Evolutionary conservation across 2,329 filamentous ascomycete genomes (phyloP).

Genomic region (Rutstroemia sp.): DNA sequence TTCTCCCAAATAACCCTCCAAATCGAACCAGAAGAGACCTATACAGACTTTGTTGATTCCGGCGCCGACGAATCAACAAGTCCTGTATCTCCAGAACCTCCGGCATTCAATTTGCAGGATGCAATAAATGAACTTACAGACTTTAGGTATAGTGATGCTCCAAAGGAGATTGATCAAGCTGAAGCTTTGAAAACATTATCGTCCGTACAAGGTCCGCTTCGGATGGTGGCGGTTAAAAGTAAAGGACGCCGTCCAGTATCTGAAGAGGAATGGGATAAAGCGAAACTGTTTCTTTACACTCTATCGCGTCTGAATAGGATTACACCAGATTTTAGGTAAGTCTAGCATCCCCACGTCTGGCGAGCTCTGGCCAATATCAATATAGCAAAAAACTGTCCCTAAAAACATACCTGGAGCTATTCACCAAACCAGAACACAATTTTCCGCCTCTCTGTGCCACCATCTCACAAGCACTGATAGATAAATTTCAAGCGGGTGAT

Average conservation of each 20-base stretch:
- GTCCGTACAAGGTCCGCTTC: not conserved
- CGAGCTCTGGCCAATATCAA: not conserved
- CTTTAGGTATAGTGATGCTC: not conserved
- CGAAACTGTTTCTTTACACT: not conserved
- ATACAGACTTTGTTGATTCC: not conserved
- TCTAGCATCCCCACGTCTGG: not conserved
- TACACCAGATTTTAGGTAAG: not conserved
- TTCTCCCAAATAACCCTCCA: too few relatives aligned
- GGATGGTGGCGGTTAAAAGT: not conserved
- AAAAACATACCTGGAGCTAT: not conserved
- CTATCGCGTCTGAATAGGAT: not conserved
- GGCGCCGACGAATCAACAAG: too few relatives aligned
- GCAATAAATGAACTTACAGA: not conserved
- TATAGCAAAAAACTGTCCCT: not conserved
- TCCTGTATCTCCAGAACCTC: not conserved
- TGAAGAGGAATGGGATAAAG: not conserved
- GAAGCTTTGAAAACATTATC: not conserved
- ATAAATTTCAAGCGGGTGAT: not conserved
- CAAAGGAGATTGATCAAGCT: too few relatives aligned
- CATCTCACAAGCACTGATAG: not conserved
- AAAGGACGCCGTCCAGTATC: not conserved
- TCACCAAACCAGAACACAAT: not conserved
- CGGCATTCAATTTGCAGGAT: not conserved
- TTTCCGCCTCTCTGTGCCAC: not conserved
- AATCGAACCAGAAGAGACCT: not conserved